Base-by-base conservation (phyloP, 1,284 basidiomycete genomes). In the Schizopora paradoxa region DNA sequence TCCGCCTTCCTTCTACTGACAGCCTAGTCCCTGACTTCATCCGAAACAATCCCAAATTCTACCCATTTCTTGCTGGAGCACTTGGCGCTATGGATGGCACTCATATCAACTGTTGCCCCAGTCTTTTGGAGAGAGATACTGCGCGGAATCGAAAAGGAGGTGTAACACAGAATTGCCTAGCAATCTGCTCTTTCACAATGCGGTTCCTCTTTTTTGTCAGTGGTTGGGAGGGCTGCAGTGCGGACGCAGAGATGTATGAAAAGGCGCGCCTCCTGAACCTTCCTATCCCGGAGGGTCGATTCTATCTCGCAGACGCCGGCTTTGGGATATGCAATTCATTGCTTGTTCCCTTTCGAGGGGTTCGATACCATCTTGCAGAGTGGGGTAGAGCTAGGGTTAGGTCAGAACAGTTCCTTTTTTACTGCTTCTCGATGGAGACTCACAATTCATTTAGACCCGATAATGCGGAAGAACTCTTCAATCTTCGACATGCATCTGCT, bases 51-150 rank as follows among this genome's bases (percentile, higher is more conserved):
- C 55, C 59, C 1, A 66, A 65, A 43, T 62, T 65, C 35, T 66
- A 45, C 43, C 68, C 66, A 10, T 70, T 59, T 41, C 66, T 72
- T 49, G 46, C 55, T 18, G 51, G 60, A 51, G 61, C 58, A 5
- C 34, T 71, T 39, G 66, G 66, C 21, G 68, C 66, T 19, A 58
- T 73, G 18, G 69, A 73, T 58, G 66, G 67, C 1, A 66, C 58
- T 13, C 65, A 69, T 40, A 61, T 69, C 27, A 49, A 56, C 25
- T 59, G 53, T 13, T 55, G 21, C 21, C 53, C 62, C 11, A 49
- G 62, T 11, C 45, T 51, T 8, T 39, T 22, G 3, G 57, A 61
- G 2, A 47, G 53, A 1, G 51, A 57, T 22, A 45, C 44, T 5
- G 55, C 58, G 25, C 54, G 59, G 1, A 61, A 69, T 48, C 55